phyloP scores from a whole-genome alignment of 2,329 filamentous ascomycete species.

The Pseudocercospora macadamiae region DNA sequence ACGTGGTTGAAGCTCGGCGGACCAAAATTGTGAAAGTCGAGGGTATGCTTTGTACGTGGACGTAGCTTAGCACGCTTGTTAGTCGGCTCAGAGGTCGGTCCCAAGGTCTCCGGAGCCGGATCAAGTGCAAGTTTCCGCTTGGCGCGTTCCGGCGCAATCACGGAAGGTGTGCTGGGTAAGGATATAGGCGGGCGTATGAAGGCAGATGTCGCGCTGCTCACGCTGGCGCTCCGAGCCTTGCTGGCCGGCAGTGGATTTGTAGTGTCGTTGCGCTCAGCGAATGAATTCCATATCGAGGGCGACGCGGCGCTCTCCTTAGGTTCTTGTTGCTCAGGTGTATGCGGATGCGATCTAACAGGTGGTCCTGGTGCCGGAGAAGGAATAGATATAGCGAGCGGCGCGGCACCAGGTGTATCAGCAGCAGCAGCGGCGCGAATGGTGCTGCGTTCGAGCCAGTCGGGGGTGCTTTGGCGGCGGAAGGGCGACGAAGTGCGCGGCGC shows the following conservation, averaged over 20 bases:
- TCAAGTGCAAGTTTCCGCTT: slow-evolving; percentile 25
- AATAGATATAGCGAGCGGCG: slow-evolving; percentile 6
- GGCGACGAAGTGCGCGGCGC: slow-evolving; percentile 25
- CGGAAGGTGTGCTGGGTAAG: slow-evolving; percentile 11
- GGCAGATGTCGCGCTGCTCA: slow-evolving; percentile 3
- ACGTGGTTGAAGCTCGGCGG: slow-evolving; percentile 28
- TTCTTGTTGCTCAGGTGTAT: slow-evolving; percentile 1
- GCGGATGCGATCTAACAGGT: background rate
- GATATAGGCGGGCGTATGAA: slow-evolving; percentile 7
- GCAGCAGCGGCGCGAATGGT: background rate
- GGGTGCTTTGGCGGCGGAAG: slow-evolving; percentile 23
- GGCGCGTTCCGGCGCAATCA: slow-evolving; percentile 10
- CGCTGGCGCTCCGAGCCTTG: background rate
- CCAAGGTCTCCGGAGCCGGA: slow-evolving; percentile 5
- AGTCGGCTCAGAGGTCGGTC: slow-evolving; percentile 20
- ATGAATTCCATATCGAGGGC: slow-evolving; percentile 29
- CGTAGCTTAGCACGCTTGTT: slow-evolving; percentile 27
- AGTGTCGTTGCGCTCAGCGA: slow-evolving; percentile 14
- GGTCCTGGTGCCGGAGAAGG: background rate
- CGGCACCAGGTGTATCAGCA: background rate
- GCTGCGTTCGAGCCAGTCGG: slow-evolving; percentile 8
- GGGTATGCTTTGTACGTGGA: slow-evolving; percentile 26
- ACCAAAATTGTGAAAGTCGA: slow-evolving; percentile 38
- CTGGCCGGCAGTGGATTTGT: background rate
- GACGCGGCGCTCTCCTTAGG: background rate